Base-by-base conservation (phyloP, 495 filamentous ascomycete species). In the Thermothielavioides terrestris region DNA sequence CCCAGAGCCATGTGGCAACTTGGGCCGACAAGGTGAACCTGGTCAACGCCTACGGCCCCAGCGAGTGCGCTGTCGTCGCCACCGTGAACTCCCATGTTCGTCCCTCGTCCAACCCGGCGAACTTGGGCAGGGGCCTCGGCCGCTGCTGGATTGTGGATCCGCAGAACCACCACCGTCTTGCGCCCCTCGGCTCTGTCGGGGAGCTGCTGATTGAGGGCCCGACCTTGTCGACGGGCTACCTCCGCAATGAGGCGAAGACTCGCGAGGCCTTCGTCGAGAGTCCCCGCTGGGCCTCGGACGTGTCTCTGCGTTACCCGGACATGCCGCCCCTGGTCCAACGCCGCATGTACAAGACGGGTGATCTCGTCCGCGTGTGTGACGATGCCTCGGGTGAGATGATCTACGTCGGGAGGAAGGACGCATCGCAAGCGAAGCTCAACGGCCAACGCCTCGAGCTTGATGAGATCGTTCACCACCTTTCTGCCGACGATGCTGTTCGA, bases 271-370 rank as follows among this genome's bases (percentile, higher is more conserved):
- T 59, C 40, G 46, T 62, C 36, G 44, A 59, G 5, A 45, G 53
- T 18, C 59, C 53, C 14, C 49, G 54, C 1, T 72, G 68, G 64
- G 64, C 68, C 14, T 51, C 53, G 9, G 50, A 62, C 17, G 22
- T 41, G 5, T 17, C 7, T 10, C 22, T 63, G n/a, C 20, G 45
- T n/a, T 53, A 51, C 31, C 39, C 45, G 8, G 47, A 56, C 17
- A 56, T 55, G 9, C 23, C 22, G 3, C 2, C 22, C 1, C 10
- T 9, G 11, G 17, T 26, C 12, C 22, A 50, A 6, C 48, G 56
- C 4, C 50, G 56, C 3, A 57, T 82, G 31, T 82, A 82, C 64
- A 80, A 78, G 62, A 81, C 80, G 1, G 78, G 78, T 9, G 79
- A 83, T 46, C 55, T 81, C 32, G 77, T 75, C 10, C 69, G 73